Evolutionary conservation across 2,329 filamentous ascomycete genomes (phyloP).

Genomic region (Aspergillus quadrilineatus): DNA sequence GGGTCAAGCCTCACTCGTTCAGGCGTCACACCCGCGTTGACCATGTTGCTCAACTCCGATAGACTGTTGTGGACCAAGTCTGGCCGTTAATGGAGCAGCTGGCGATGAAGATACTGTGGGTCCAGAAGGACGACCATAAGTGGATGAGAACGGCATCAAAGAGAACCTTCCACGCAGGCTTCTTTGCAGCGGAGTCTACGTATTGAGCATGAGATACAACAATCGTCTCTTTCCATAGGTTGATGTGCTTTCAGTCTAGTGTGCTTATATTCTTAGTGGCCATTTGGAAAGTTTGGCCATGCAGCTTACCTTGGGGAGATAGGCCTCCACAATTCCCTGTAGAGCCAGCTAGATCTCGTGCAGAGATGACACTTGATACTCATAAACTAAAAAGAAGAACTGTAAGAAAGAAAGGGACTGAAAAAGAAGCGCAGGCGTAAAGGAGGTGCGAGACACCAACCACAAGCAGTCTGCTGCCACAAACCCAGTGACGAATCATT

Average conservation of each 20-base stretch:
- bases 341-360: not conserved
- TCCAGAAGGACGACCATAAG: not conserved
- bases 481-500: not conserved
- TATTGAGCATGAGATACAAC: conserved; percentile 1
- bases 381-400: not conserved
- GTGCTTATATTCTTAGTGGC: not conserved
- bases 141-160: conserved; percentile 15
- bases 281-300: not conserved
- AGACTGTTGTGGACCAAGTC: conserved; percentile 17
- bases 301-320: conserved; percentile 9
- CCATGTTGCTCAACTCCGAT: conserved; percentile 13
- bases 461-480: not conserved
- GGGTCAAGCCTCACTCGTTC: conserved; percentile 16
- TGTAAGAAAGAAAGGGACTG: conserved; percentile 1
- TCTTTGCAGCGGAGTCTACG: conserved; percentile 28
- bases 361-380: not conserved
- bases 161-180: conserved; percentile 35
- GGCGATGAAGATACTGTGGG: conserved; percentile 10
- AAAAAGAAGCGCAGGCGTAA: not conserved
- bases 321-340: conserved; percentile 2
- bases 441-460: conserved; percentile 2
- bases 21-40: conserved; percentile 18
- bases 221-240: not conserved
- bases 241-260: not conserved
- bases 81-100: conserved; percentile 5